Evolutionary conservation across 352 stramenopile genomes (phyloP).

Genomic region (Elongisporangium undulatum): DNA sequence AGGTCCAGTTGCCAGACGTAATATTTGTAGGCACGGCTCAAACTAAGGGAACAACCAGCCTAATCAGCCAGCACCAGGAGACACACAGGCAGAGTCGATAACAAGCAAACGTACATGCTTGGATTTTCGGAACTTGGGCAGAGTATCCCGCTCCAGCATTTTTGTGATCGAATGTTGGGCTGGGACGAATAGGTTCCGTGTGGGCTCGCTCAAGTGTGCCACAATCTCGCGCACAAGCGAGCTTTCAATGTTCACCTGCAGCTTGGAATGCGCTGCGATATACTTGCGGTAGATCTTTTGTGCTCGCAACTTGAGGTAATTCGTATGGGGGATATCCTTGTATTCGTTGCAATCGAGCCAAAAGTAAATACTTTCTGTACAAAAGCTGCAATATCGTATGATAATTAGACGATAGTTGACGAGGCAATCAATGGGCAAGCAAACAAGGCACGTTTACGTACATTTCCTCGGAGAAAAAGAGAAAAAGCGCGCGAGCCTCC

Average conservation of each 20-base stretch:
- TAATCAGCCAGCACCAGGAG: neutral
- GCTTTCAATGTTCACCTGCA: slow-evolving; percentile 73
- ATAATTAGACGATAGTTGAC: neutral
- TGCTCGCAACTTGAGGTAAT: slow-evolving; percentile 66
- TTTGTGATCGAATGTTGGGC: slow-evolving; percentile 67
- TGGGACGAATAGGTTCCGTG: slow-evolving; percentile 48
- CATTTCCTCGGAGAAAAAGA: slow-evolving; percentile 79
- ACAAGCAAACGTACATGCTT: slow-evolving; percentile 61
- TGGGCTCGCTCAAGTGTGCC: slow-evolving; percentile 45
- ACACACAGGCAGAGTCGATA: too few relatives aligned
- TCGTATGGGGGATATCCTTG: slow-evolving; percentile 70
- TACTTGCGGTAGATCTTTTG: slow-evolving; percentile 84
- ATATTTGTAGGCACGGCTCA: slow-evolving; percentile 2
- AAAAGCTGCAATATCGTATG: slow-evolving; percentile 36
- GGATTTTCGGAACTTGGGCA: slow-evolving; percentile 67
- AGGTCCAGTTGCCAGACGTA: neutral
- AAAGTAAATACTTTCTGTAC: slow-evolving; percentile 80
- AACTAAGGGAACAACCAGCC: neutral
- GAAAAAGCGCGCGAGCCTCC: slow-evolving; percentile 58
- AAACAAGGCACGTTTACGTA: slow-evolving; percentile 20
- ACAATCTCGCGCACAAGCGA: slow-evolving; percentile 51
- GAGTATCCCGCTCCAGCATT: slow-evolving; percentile 71
- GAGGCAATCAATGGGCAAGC: neutral
- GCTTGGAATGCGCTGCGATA: slow-evolving; percentile 52
- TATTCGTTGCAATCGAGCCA: slow-evolving; percentile 83